Conservation (phyloP, 805 yeast genomes). For the Lipomyces mesembrius region DNA sequence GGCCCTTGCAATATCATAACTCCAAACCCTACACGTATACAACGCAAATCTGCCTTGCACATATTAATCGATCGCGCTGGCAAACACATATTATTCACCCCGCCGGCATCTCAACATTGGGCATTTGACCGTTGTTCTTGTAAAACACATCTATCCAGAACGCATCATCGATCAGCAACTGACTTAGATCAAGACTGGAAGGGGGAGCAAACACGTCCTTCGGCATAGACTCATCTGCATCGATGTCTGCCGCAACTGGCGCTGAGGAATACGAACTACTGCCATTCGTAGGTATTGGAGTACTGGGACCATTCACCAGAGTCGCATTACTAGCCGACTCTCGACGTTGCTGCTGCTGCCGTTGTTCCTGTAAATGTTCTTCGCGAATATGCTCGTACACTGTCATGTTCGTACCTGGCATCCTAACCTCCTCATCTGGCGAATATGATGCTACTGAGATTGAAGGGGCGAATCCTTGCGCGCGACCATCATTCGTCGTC, state of each 20-base stretch:
- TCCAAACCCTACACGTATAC: not conserved
- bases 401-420: slow-evolving; percentile 19
- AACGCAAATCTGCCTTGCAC: not conserved
- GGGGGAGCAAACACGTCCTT: slow-evolving; percentile 2
- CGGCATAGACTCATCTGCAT: not conserved
- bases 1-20: not conserved
- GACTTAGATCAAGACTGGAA: slow-evolving; percentile 12
- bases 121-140: not conserved
- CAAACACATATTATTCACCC: not conserved
- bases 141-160: slow-evolving; percentile 18
- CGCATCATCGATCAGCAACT: slow-evolving; percentile 11
- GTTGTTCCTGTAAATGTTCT: slow-evolving; percentile 4
- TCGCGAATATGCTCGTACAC: slow-evolving; percentile 17
- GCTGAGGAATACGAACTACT: not conserved
- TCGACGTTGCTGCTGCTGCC: slow-evolving; percentile 1
- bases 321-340: slow-evolving; percentile 1
- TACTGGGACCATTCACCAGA: not conserved
- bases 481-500: not conserved
- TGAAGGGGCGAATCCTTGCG: not conserved
- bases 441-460: not conserved
- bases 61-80: not conserved
- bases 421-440: slow-evolving; percentile 19
- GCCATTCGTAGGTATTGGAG: not conserved
- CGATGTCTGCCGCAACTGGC: not conserved
- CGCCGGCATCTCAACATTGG: not conserved